These are phyloP conservation scores for Dichotomocladium elegans DNA, from an alignment of 371 early-diverging fungal genomes.

Conservation along the genomic window DNA sequence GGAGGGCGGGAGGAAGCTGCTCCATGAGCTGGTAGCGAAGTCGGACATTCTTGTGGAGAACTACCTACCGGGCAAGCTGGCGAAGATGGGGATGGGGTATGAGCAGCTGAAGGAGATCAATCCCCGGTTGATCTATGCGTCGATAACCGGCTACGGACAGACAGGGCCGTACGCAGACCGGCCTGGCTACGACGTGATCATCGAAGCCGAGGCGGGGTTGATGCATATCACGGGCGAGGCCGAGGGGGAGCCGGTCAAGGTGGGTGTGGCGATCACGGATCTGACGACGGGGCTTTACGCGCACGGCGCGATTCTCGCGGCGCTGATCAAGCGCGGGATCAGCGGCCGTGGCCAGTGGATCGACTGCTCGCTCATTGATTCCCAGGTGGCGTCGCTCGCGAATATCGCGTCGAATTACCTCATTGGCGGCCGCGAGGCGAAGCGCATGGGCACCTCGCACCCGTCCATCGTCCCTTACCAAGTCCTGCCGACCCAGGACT, in stretches of 20 bases:
- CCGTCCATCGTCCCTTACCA: slow-evolving; percentile 93
- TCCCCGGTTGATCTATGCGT: slow-evolving; percentile 82
- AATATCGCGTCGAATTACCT: slow-evolving; percentile 88
- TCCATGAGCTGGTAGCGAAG: slow-evolving; percentile 63
- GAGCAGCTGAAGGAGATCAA: slow-evolving; percentile 64
- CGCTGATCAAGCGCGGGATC: slow-evolving; percentile 64
- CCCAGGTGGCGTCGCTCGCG: slow-evolving; percentile 83
- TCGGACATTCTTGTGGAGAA: slow-evolving; percentile 89
- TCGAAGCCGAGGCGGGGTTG: slow-evolving; percentile 90
- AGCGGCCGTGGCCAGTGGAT: slow-evolving; percentile 80
- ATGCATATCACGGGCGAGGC: slow-evolving; percentile 95
- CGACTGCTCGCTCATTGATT: slow-evolving; percentile 82
- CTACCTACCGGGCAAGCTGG: slow-evolving; percentile 86
- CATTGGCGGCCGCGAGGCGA: slow-evolving; percentile 76
- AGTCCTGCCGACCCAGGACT: slow-evolving; percentile 79
- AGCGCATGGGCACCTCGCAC: slow-evolving; percentile 85
- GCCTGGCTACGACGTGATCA: slow-evolving; percentile 93
- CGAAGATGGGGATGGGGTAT: slow-evolving; percentile 74
- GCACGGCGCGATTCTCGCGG: slow-evolving; percentile 86
- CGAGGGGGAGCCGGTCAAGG: slow-evolving; percentile 84
- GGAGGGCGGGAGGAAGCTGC: slow-evolving; percentile 56
- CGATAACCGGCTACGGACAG: slow-evolving; percentile 88
- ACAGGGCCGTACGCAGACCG: slow-evolving; percentile 77
- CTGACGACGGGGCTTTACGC: slow-evolving; percentile 83
- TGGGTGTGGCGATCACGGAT: slow-evolving; percentile 93